Evolutionary conservation across 345 rosid species (phyloP), one percentile per base, ranked within the genome.

Genomic region (Combretum micranthum): DNA sequence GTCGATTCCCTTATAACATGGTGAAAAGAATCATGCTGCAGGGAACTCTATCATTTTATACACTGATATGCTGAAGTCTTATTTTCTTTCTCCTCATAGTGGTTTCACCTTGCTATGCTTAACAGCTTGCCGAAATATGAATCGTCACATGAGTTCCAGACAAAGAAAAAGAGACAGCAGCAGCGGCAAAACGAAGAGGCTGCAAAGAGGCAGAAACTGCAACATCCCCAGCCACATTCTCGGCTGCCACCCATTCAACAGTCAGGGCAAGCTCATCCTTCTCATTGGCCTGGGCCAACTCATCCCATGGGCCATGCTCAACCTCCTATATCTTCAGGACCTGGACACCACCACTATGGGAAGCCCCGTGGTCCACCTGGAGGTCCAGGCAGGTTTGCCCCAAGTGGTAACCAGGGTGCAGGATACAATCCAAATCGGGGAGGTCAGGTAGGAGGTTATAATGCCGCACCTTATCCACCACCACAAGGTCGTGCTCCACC

Each of bases 151-250:
- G 80, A 75, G 63, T 75, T 68, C 59, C 80, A 75, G 58, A 75
- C 80, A 23, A 72, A 75, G 69, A 75, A 75, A 51, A 75, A 75
- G 61, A 64, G 80, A 54, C 80, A 72, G 67, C 80, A 75, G 60
- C 77, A 65, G 55, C 64, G 77, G 20, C 80, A 75, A 56, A 67
- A 68, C 17, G 77, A 75, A 59, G 80, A 75, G 53, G 69, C 64
- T 17, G 80, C 72, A n/a, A 75, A 75, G 22, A 61, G 74, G 13
- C 80, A 75, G 62, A 75, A 75, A 53, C 59, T 69, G 20, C 74
- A 72, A 62, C 77, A 75, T 46, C 78, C 71, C 9, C 75, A 60
- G 44, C 81, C 61, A 1, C 69, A 64, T 44, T 23, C 66, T 56
- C 73, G 72, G 20, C 69, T 75, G 11, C 69, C 63, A 12, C 69